These are phyloP conservation scores for Neurospora pannonica DNA, from an alignment of 495 filamentous ascomycete genomes.

Conservation along the genomic window DNA sequence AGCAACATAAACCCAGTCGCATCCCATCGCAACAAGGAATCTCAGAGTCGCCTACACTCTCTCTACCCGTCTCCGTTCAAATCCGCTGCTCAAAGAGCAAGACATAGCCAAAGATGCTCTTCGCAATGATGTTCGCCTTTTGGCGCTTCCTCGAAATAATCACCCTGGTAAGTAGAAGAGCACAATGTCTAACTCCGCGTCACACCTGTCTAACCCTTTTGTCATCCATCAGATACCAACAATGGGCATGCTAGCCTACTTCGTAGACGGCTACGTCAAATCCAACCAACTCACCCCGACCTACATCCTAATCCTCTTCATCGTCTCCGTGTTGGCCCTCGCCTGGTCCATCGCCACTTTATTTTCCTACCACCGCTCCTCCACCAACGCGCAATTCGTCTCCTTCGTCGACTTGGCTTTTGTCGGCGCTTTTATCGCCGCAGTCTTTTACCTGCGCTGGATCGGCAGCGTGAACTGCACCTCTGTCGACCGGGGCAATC, in stretches of 20 bases:
- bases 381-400: conserved; percentile 65
- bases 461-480: conserved; percentile 60
- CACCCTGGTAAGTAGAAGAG: conserved; percentile 47
- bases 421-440: conserved; percentile 74
- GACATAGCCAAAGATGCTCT: conserved; percentile 48
- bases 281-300: conserved; percentile 64
- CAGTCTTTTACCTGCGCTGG: conserved; percentile 63
- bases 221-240: conserved; percentile 53
- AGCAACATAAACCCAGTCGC: background rate
- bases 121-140: conserved; percentile 72
- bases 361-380: conserved; percentile 66
- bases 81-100: background rate
- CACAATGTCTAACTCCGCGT: background rate
- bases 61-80: background rate
- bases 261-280: conserved; percentile 65
- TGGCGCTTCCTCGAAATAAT: conserved; percentile 75
- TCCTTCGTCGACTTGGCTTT: conserved; percentile 69
- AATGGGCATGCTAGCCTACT: conserved; percentile 81
- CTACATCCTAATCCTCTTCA: conserved; percentile 85
- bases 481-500: conserved; percentile 31
- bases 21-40: background rate
- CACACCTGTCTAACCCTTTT: conserved; percentile 2
- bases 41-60: background rate
- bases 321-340: conserved; percentile 67
- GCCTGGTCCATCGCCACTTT: conserved; percentile 77